Conservation (phyloP, 768 basidiomycete species). For the Naganishia randhawae region DNA sequence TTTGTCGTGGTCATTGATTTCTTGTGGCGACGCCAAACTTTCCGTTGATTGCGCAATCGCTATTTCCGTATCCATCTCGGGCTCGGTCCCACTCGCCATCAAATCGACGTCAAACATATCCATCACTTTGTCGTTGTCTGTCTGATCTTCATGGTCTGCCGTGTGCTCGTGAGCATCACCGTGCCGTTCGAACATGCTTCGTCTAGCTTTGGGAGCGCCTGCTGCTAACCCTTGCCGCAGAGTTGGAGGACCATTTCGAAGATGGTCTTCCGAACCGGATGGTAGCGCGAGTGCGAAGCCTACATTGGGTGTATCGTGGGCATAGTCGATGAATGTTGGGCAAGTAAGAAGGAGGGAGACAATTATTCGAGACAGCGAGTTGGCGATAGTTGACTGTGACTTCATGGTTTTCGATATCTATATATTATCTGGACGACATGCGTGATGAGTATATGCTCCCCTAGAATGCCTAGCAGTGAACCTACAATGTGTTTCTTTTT, state of each 20-base stretch:
- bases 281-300: slow-evolving; percentile 4
- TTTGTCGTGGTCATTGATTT: background rate
- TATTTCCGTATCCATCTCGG: background rate
- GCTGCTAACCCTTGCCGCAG: background rate
- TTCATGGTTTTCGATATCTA: slow-evolving; percentile 2
- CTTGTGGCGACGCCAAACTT: background rate
- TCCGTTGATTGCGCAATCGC: background rate
- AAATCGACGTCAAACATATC: slow-evolving; percentile 5
- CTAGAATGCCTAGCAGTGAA: background rate
- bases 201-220: background rate
- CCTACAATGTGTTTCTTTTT: no score
- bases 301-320: background rate
- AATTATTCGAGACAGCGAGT: slow-evolving; percentile 12
- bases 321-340: slow-evolving; percentile 2
- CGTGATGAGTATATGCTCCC: background rate
- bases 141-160: slow-evolving; percentile 1
- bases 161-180: slow-evolving; percentile 1
- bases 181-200: slow-evolving; percentile 15
- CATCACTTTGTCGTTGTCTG: background rate
- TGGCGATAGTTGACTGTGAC: background rate
- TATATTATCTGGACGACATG: slow-evolving; percentile 3
- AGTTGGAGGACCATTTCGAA: background rate
- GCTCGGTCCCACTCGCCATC: background rate
- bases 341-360: slow-evolving; percentile 12
- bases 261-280: background rate